Evolutionary conservation across 2,329 filamentous ascomycete species (phyloP), one percentile per base, ranked within the genome.

Genomic region (Penicillium sp.): DNA sequence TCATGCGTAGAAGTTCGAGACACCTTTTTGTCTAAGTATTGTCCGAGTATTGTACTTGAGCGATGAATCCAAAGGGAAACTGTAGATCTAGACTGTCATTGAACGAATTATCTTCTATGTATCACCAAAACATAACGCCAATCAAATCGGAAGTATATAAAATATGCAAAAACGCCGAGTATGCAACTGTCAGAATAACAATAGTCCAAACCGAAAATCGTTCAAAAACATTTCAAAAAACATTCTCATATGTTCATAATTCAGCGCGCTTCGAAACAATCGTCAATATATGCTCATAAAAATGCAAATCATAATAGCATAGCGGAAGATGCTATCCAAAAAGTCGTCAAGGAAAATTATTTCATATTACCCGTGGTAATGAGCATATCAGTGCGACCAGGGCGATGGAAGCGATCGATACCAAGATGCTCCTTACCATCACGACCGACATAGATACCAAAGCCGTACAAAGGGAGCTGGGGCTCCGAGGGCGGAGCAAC

Each of bases 371-470:
- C 70, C 0, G 75, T 75, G 31, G 71, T 74, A 48, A 79, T 75
- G 38, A 78, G 61, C 76, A 79, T 79, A 62, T 79, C 75, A 4
- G 71, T 69, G 51, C 75, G 70, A 23, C 75, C 72, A 33, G 74
- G 73, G 42, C 79, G 73, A 50, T 76, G 70, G 39, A 85, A 75
- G 17, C 83, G 79, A 68, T 87, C 85, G 61, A 88, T 80, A 0
- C 85, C 84, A 12, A 86, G 71, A 69, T 83, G 83, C 63, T 86
- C 83, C 55, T 78, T 79, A 1, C 84, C 84, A 67, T 87, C 85
- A 27, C 83, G 76, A 0, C 84, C 85, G 2, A 79, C 72, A 61
- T 82, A 84, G 19, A 84, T 77, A 1, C 83, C 84, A 66, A 86
- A 85, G 0, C 79, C 83, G 63, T 85, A 88, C 50, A 75, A 74